Percentiles rank a stretch among this genome's conserved stretches.
phyloP scores from a whole-genome alignment of 2,329 filamentous ascomycete genomes.

The Colletotrichum truncatum region DNA sequence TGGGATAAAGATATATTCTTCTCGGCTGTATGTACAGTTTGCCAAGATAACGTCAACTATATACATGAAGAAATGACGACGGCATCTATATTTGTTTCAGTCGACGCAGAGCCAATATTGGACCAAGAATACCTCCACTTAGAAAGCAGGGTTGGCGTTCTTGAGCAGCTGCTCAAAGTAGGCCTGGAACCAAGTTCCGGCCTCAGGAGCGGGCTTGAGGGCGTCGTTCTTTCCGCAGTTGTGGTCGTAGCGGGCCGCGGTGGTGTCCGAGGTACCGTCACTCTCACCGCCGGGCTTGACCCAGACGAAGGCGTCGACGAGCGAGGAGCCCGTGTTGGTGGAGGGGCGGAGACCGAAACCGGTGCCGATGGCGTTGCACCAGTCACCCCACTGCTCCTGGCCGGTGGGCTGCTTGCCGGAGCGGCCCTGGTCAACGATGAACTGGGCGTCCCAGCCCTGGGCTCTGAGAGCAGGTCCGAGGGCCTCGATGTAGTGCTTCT shows the following conservation, averaged over 20 bases:
- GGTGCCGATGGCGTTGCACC: conserved; percentile 72
- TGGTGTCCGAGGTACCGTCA: conserved; percentile 58
- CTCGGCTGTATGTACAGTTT: background rate
- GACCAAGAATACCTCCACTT: background rate
- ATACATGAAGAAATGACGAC: background rate
- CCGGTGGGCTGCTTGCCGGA: conserved; percentile 63
- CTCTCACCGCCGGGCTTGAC: conserved; percentile 74
- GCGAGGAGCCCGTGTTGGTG: conserved; percentile 65
- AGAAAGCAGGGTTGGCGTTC: conserved; percentile 64
- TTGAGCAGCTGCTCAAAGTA: conserved; percentile 67
- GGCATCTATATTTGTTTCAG: background rate
- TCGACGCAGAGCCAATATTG: background rate
- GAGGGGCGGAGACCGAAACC: conserved; percentile 73
- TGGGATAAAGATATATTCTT: too few relatives aligned
- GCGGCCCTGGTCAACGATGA: conserved; percentile 63
- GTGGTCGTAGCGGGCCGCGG: conserved; percentile 59
- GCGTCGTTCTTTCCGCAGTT: conserved; percentile 64
- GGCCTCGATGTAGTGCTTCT: conserved; percentile 66
- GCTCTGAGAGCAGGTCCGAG: conserved; percentile 70
- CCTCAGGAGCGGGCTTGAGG: conserved; percentile 73
- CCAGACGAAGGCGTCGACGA: conserved; percentile 76
- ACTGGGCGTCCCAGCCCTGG: conserved; percentile 54
- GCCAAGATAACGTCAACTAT: background rate
- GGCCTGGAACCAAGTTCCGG: conserved; percentile 73
- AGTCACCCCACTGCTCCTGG: conserved; percentile 70